phyloP scores from a whole-genome alignment of 2,329 filamentous ascomycete genomes.

The Neofusicoccum laricinum region DNA sequence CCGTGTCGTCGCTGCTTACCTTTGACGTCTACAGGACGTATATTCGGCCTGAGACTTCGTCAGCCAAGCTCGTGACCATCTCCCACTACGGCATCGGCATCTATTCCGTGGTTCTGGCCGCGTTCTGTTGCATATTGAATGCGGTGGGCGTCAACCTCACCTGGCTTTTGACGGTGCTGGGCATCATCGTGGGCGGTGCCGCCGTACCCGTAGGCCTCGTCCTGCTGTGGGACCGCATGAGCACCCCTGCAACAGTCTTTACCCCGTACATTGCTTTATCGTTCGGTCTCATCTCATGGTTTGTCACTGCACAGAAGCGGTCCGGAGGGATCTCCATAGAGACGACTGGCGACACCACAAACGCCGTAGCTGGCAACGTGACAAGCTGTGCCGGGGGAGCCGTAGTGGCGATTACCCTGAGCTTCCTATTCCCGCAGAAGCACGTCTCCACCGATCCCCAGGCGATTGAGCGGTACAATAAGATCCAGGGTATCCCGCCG shows the following conservation, averaged over 20 bases:
- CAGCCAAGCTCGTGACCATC: slow-evolving; percentile 50
- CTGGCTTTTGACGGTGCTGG: slow-evolving; percentile 56
- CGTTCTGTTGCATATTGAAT: slow-evolving; percentile 40
- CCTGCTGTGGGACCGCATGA: slow-evolving; percentile 53
- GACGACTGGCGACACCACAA: slow-evolving; percentile 46
- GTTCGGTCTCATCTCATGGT: slow-evolving; percentile 53
- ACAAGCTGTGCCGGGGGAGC: slow-evolving; percentile 36
- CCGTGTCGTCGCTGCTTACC: slow-evolving; percentile 52
- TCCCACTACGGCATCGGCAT: slow-evolving; percentile 55
- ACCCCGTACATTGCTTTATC: slow-evolving; percentile 50
- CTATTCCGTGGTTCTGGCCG: slow-evolving; percentile 50
- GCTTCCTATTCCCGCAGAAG: slow-evolving; percentile 34
- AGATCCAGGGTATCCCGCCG: slow-evolving; percentile 28
- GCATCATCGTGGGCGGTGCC: slow-evolving; percentile 52
- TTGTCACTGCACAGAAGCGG: slow-evolving; percentile 46
- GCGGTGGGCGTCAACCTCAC: slow-evolving; percentile 54
- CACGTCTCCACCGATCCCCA: slow-evolving; percentile 21
- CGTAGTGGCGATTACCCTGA: slow-evolving; percentile 33
- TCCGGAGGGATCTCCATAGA: slow-evolving; percentile 50
- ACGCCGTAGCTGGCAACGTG: slow-evolving; percentile 40
- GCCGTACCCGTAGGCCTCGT: slow-evolving; percentile 55
- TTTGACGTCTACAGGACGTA: slow-evolving; percentile 56
- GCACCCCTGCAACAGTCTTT: slow-evolving; percentile 48
- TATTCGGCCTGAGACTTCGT: slow-evolving; percentile 45
- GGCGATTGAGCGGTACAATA: slow-evolving; percentile 26